A percentile compares a stretch with the other conserved stretches of the same genome.
These are phyloP conservation scores for Chlamydomonas sphaeroides DNA, from an alignment of 139 green algal genomes.

Conservation along the genomic window DNA sequence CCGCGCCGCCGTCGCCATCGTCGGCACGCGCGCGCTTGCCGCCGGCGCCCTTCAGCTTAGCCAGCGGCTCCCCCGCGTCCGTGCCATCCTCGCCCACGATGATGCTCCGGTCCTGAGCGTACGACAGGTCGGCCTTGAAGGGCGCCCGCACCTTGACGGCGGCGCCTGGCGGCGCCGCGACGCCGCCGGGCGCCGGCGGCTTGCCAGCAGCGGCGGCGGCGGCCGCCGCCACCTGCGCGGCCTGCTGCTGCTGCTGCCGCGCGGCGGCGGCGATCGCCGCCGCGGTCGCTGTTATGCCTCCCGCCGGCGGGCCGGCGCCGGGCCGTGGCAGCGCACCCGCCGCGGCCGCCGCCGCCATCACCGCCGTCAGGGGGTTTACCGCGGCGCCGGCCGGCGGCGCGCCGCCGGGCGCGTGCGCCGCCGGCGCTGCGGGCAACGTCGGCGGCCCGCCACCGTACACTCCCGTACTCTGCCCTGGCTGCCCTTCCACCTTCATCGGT, in stretches of 20 bases:
- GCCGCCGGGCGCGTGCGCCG: not conserved
- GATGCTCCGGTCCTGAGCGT: constrained; percentile 18
- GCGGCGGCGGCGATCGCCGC: not conserved
- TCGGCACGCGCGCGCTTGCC: constrained; percentile 17
- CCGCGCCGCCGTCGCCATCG: constrained; percentile 9
- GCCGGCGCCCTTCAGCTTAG: not conserved
- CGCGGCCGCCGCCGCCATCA: not conserved
- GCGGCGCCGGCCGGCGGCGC: not conserved
- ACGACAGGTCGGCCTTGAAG: constrained; percentile 17
- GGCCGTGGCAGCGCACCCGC: not conserved
- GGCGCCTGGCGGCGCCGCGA: not conserved
- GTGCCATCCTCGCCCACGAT: constrained; percentile 22
- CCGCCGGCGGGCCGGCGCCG: too few species aligned
- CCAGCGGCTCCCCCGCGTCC: not conserved
- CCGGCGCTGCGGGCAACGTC: too few species aligned
- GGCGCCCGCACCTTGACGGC: not conserved
- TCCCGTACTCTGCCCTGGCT: not conserved
- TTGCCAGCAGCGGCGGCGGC: not conserved
- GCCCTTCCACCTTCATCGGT: too few species aligned
- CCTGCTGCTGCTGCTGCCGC: not conserved
- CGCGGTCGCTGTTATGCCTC: too few species aligned
- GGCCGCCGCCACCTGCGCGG: not conserved
- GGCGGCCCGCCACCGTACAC: too few species aligned
- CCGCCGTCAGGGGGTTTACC: not conserved
- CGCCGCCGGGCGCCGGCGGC: not conserved